phyloP scores from a whole-genome alignment of 345 rosid species.

The Dipteronia dyeriana region DNA sequence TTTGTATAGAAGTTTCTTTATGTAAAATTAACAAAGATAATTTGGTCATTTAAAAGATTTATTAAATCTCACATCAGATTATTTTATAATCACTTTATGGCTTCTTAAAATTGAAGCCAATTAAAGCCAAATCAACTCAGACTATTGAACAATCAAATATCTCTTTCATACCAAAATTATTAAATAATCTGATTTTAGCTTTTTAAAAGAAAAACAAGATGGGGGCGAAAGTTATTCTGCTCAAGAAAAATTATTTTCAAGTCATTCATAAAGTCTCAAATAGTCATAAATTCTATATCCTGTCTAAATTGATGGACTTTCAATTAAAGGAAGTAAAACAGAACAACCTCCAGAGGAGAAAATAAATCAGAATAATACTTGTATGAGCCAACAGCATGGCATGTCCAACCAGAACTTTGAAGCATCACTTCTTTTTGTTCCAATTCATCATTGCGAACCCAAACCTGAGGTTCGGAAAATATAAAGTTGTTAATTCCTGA shows the following conservation, averaged over 20 bases:
- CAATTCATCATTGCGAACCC: conserved; percentile 59
- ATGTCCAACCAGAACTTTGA: conserved; percentile 70
- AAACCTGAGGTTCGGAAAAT: conserved; percentile 49
- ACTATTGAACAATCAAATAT: no score
- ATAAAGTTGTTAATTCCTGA: conserved; percentile 5
- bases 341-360: neutral
- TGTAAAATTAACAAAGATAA: no score
- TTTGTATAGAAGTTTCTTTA: no score
- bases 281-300: neutral
- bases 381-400: conserved; percentile 90
- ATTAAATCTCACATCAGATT: no score
- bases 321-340: neutral
- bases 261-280: neutral
- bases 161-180: no score
- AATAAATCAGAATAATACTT: conserved; percentile 51
- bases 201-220: no score
- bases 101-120: no score
- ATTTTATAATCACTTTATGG: no score
- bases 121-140: no score
- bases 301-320: neutral
- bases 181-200: no score
- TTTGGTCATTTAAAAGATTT: no score
- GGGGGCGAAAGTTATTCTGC: neutral
- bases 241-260: neutral
- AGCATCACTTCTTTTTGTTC: conserved; percentile 38